Evolutionary conservation across 2,329 filamentous ascomycete genomes (phyloP), one percentile per base, ranked within the genome.

Genomic region (Colletotrichum sidae): DNA sequence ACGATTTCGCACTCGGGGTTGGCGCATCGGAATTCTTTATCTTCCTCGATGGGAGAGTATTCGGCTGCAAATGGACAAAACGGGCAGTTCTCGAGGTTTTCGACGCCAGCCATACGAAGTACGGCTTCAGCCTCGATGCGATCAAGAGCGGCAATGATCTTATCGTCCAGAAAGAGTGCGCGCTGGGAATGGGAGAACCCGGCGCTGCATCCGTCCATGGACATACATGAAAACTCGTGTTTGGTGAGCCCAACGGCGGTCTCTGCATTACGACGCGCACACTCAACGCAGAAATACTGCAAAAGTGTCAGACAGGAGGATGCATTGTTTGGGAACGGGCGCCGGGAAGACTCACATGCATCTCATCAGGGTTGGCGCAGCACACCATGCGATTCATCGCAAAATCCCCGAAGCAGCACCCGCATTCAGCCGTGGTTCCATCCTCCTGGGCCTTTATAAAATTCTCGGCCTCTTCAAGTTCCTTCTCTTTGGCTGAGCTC

Each of bases 31-130:
- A 97, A 96, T 72, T 94, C 91, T 66, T 84, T 88, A 74, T 95
- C 85, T 15, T 86, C 78, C 15, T 91, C 87, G 2, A 91, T 78
- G 0, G 91, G 86, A 0, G 87, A 88, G 68, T 88, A 92, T 65
- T 93, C 90, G 39, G 89, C 91, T 46, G 92, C 92, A 79, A 88
- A 96, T 25, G 92, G 88, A 75, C 93, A 97, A 72, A 94, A 96
- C 0, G 93, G 92, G 69, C 93, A 97, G 38, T 86, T 88, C 38
- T 86, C 91, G 2, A 97, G 84, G 67, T 90, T 88, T 45, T 93
- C 88, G 41, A 96, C 84, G 0, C 84, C 87, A 1, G 92, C 92
- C 67, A 87, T 81, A n/a, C 87, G 85, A 44, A 97, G 81, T 33
- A 88, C 85, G 15, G 89, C 84, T 70, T 91, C 87, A 74, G 92